phyloP scores from a whole-genome alignment of 2,329 filamentous ascomycete species.

The Verticillium longisporum region DNA sequence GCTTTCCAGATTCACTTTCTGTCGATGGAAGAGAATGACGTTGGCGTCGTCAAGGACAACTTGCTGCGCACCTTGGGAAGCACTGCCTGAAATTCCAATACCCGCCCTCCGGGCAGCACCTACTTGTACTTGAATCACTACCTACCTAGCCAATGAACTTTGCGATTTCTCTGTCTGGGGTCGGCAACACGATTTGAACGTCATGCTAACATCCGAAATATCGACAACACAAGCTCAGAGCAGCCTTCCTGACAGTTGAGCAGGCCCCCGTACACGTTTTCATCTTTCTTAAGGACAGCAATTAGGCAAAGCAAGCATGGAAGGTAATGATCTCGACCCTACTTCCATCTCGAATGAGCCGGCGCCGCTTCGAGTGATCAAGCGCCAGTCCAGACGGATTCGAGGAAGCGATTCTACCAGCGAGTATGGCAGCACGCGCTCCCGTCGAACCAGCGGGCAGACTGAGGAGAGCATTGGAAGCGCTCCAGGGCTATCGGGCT shows the following conservation, averaged over 20 bases:
- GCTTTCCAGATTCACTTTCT: conserved; percentile 57
- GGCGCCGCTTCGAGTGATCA: conserved; percentile 44
- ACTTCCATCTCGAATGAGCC: conserved; percentile 17
- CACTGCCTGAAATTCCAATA: conserved; percentile 14
- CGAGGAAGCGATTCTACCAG: neutral
- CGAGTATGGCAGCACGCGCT: neutral
- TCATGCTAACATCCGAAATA: neutral
- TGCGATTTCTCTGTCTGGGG: neutral
- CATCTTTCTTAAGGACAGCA: neutral
- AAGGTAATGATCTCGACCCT: neutral
- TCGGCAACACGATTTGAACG: neutral
- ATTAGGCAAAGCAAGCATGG: neutral
- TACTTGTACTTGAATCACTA: neutral
- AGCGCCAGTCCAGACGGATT: conserved; percentile 18
- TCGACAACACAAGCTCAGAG: neutral
- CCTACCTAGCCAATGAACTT: neutral
- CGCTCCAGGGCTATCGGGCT: conserved; percentile 13
- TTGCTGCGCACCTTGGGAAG: conserved; percentile 43
- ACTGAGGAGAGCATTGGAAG: conserved; percentile 20
- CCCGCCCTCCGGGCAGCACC: neutral
- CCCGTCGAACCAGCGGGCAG: conserved; percentile 10
- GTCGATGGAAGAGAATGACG: conserved; percentile 52
- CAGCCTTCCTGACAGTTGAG: neutral
- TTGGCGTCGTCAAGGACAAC: conserved; percentile 52
- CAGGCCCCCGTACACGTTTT: neutral